Percentiles rank a stretch among this genome's conserved stretches.
Evolutionary conservation across 2,329 filamentous ascomycete genomes (phyloP).

Genomic region (Neonectria sp.): DNA sequence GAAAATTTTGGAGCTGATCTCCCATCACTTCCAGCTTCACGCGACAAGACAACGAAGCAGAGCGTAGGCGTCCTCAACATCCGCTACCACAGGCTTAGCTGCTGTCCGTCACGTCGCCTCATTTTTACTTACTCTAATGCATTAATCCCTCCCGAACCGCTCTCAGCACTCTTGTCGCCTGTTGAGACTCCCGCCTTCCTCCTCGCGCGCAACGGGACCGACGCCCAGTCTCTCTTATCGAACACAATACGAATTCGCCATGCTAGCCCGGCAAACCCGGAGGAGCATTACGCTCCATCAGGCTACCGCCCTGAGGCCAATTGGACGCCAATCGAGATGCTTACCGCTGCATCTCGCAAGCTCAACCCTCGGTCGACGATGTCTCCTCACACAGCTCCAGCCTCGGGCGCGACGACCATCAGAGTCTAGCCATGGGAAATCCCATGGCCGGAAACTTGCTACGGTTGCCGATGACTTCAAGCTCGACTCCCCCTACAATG

Average conservation of each 20-base stretch:
- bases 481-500: slow-evolving; percentile 47
- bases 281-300: slow-evolving; percentile 48
- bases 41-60: slow-evolving; percentile 42
- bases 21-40: slow-evolving; percentile 38
- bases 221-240: slow-evolving; percentile 16
- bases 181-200: slow-evolving; percentile 31
- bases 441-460: slow-evolving; percentile 54
- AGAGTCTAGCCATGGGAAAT: slow-evolving; percentile 35
- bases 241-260: slow-evolving; percentile 38
- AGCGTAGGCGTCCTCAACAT: slow-evolving; percentile 37
- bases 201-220: slow-evolving; percentile 13
- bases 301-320: slow-evolving; percentile 34
- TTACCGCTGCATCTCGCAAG: slow-evolving; percentile 32
- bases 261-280: slow-evolving; percentile 55
- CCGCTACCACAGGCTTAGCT: slow-evolving; percentile 22
- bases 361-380: slow-evolving; percentile 41
- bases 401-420: slow-evolving; percentile 50
- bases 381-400: slow-evolving; percentile 48
- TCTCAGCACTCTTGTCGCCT: slow-evolving; percentile 34
- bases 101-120: slow-evolving; percentile 12
- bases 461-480: slow-evolving; percentile 60
- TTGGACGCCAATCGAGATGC: slow-evolving; percentile 36
- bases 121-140: slow-evolving; percentile 40
- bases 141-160: slow-evolving; percentile 35
- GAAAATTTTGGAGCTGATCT: slow-evolving; percentile 50